phyloP scores from a whole-genome alignment of 176 grass and related monocot species.

The Aegilops umbellulata region DNA sequence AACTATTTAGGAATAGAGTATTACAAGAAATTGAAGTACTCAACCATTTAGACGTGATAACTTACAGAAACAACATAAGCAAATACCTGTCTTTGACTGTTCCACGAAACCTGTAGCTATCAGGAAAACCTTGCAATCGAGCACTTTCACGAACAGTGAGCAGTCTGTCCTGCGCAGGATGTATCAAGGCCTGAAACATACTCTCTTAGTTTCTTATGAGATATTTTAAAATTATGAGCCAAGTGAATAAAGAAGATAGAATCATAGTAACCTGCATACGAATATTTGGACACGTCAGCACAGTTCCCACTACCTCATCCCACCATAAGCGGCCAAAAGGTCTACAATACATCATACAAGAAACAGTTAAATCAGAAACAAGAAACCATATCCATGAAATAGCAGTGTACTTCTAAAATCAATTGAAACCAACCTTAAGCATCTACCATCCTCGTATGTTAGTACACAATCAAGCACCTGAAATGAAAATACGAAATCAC shows the following conservation, averaged over 20 bases:
- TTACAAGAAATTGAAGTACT: not conserved
- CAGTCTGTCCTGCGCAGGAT: constrained; percentile 77
- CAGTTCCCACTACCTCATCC: constrained; percentile 90
- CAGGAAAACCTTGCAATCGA: constrained; percentile 94
- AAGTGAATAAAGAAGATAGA: constrained; percentile 19
- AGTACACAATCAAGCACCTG: constrained; percentile 80
- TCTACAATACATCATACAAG: constrained; percentile 40
- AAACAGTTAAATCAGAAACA: constrained; percentile 20
- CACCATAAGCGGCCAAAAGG: constrained; percentile 84
- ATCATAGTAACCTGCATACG: constrained; percentile 55
- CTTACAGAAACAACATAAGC: not conserved
- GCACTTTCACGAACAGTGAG: constrained; percentile 90
- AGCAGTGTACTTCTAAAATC: constrained; percentile 13
- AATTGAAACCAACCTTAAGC: constrained; percentile 52
- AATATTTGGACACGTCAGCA: constrained; percentile 70
- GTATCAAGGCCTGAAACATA: constrained; percentile 69
- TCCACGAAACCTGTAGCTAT: constrained; percentile 77
- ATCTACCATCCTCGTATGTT: constrained; percentile 68
- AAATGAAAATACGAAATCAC: constrained; percentile 34
- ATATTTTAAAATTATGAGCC: constrained; percentile 22
- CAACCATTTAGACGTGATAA: constrained; percentile 2
- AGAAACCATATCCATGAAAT: not conserved
- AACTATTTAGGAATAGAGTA: not conserved
- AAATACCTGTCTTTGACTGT: constrained; percentile 78
- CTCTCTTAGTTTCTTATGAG: constrained; percentile 25